phyloP scores from a whole-genome alignment of 2,329 filamentous ascomycete genomes.

The Diplodia corticola region DNA sequence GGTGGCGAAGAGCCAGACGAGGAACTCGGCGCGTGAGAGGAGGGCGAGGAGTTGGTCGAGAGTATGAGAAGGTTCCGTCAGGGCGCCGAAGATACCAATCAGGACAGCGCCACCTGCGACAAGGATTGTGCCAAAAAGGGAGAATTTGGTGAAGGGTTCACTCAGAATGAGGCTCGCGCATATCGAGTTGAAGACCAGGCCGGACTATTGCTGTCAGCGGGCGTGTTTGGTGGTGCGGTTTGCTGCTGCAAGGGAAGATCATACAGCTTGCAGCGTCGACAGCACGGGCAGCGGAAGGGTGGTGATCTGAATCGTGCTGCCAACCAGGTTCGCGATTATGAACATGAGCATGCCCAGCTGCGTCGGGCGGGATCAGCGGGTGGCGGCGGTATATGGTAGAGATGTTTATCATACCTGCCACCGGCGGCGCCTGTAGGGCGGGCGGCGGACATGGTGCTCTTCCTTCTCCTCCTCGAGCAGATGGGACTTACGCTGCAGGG shows the following conservation, averaged over 20 bases:
- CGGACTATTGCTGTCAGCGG: conserved; percentile 56
- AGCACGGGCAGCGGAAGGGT: conserved; percentile 91
- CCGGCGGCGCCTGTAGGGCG: conserved; percentile 83
- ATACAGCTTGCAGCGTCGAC: conserved; percentile 83
- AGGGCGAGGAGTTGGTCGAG: conserved; percentile 78
- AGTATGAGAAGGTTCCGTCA: conserved; percentile 88
- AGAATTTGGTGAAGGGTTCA: conserved; percentile 92
- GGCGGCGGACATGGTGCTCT: conserved; percentile 72
- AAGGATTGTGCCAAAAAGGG: conserved; percentile 83
- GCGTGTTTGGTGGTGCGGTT: neutral
- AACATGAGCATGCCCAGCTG: conserved; percentile 93
- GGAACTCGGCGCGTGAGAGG: conserved; percentile 71
- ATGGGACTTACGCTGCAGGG: conserved; percentile 95
- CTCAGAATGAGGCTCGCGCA: conserved; percentile 90
- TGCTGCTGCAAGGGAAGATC: conserved; percentile 28
- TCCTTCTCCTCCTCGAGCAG: conserved; percentile 95
- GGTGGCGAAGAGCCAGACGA: conserved; percentile 86
- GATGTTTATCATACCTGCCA: conserved; percentile 69
- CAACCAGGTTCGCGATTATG: conserved; percentile 87
- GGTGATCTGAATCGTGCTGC: conserved; percentile 96
- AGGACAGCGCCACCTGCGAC: conserved; percentile 86
- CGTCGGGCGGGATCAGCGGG: conserved; percentile 26
- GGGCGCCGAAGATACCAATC: conserved; percentile 91
- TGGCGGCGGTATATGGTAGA: neutral
- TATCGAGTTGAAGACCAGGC: conserved; percentile 97